A percentile compares a stretch with the other conserved stretches of the same genome.
Evolutionary conservation across 305 asterid species (phyloP).

Genomic region (Fraxinus baroniana): DNA sequence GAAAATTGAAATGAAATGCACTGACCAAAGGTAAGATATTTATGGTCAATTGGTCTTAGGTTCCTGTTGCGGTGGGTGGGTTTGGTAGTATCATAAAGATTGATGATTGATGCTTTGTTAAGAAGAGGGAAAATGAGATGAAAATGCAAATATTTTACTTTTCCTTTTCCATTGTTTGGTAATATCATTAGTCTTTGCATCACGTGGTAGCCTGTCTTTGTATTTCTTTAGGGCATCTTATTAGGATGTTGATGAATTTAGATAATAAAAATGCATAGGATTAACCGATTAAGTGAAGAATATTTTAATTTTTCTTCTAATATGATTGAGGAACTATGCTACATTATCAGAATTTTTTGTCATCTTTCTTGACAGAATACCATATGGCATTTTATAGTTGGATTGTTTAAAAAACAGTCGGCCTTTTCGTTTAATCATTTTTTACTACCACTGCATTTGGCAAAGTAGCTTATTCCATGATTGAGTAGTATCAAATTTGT

Average conservation of each 20-base stretch:
- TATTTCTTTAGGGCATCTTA: slow-evolving; percentile 23
- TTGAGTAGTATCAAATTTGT: background rate
- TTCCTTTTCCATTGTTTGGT: background rate
- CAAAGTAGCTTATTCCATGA: background rate
- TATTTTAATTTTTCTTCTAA: background rate
- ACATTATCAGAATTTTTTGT: too few relatives aligned
- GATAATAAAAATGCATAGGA: background rate
- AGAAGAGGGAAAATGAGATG: background rate
- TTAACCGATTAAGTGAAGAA: background rate
- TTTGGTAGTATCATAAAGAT: slow-evolving; percentile 5
- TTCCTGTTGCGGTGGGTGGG: slow-evolving; percentile 33
- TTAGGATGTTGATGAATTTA: background rate
- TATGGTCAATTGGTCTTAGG: slow-evolving; percentile 17
- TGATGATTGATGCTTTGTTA: background rate
- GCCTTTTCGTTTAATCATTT: too few relatives aligned
- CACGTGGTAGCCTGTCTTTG: background rate
- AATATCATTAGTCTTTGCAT: background rate
- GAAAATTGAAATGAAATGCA: slow-evolving; percentile 4
- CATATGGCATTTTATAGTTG: too few relatives aligned
- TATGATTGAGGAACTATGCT: background rate
- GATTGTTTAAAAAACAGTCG: too few relatives aligned
- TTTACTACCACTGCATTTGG: too few relatives aligned
- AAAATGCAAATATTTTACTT: slow-evolving; percentile 1
- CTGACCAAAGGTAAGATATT: slow-evolving; percentile 1
- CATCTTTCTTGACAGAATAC: too few relatives aligned